Evolutionary conservation across 768 basidiomycete genomes (phyloP).

Genomic region (Vishniacozyma victoriae): DNA sequence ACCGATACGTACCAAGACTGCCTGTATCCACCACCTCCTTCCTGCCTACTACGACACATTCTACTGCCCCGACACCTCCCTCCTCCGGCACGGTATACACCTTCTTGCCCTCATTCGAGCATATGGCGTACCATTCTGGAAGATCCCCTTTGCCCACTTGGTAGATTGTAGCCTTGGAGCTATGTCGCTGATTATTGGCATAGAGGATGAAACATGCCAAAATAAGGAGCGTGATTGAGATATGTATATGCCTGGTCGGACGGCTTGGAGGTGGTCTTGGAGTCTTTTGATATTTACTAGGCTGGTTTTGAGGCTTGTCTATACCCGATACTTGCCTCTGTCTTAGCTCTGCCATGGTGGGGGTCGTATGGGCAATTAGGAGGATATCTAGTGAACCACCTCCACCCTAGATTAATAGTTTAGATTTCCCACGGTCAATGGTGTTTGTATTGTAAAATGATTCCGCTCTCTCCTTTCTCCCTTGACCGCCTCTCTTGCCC

Average conservation of each 20-base stretch:
- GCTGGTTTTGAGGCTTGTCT: neutral
- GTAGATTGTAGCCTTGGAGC: neutral
- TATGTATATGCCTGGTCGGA: conserved; percentile 23
- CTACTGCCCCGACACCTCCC: conserved; percentile 24
- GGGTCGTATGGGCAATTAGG: neutral
- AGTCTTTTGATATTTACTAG: neutral
- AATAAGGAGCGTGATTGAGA: conserved; percentile 35
- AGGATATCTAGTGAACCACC: neutral
- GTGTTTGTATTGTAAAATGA: neutral
- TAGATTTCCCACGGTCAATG: neutral
- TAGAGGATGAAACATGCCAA: conserved; percentile 29
- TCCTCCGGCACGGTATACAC: conserved; percentile 33
- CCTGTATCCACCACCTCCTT: conserved; percentile 32
- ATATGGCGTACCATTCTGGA: conserved; percentile 26
- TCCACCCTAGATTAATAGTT: no score
- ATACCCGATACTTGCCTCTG: no score
- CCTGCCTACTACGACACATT: conserved; percentile 30
- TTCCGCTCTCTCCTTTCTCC: conserved; percentile 1
- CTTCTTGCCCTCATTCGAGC: conserved; percentile 24
- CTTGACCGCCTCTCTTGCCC: no score
- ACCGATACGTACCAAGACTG: conserved; percentile 20
- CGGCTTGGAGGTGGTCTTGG: conserved; percentile 10
- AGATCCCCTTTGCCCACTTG: conserved; percentile 2
- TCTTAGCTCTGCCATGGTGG: neutral
- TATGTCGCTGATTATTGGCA: conserved; percentile 9